Percentiles rank a stretch among this genome's conserved stretches.
Conservation (phyloP, 371 early-diverging fungal genomes). For the Sporodiniella umbellata region DNA sequence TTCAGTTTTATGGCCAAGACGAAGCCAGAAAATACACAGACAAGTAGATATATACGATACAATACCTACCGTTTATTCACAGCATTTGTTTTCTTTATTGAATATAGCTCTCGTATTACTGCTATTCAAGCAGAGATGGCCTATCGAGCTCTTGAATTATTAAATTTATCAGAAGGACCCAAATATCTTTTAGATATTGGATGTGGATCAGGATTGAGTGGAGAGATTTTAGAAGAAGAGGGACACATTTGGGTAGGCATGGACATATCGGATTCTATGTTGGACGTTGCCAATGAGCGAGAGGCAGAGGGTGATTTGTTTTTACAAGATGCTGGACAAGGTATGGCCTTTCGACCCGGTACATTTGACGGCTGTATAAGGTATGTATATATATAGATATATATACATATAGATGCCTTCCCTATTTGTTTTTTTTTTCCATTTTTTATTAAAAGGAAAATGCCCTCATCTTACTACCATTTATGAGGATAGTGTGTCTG, state of each 20-base stretch:
- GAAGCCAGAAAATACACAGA: conserved; percentile 95
- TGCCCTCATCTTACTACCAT: no score
- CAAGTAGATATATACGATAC: conserved; percentile 58
- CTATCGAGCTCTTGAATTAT: conserved; percentile 85
- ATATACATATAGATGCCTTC: not conserved
- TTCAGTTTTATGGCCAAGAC: conserved; percentile 78
- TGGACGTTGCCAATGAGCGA: conserved; percentile 76
- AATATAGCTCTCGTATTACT: conserved; percentile 80
- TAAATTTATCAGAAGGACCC: conserved; percentile 78
- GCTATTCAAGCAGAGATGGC: conserved; percentile 95
- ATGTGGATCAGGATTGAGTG: conserved; percentile 71
- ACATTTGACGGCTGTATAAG: conserved; percentile 97
- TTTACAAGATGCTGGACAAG: conserved; percentile 96
- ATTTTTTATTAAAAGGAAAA: no score
- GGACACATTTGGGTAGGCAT: conserved; percentile 96
- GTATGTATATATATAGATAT: conserved; percentile 31
- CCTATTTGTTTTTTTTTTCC: no score
- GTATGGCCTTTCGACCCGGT: conserved; percentile 93
- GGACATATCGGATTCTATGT: conserved; percentile 95
- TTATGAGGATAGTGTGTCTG: conserved; percentile 89
- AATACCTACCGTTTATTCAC: no score
- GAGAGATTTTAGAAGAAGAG: conserved; percentile 92
- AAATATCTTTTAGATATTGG: conserved; percentile 55
- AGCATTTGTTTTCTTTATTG: no score
- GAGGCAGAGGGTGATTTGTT: conserved; percentile 93